Percentiles rank a stretch among this genome's conserved stretches.
Evolutionary conservation across 176 grass and related monocot species (phyloP).

Genomic region (Raddia guianensis): DNA sequence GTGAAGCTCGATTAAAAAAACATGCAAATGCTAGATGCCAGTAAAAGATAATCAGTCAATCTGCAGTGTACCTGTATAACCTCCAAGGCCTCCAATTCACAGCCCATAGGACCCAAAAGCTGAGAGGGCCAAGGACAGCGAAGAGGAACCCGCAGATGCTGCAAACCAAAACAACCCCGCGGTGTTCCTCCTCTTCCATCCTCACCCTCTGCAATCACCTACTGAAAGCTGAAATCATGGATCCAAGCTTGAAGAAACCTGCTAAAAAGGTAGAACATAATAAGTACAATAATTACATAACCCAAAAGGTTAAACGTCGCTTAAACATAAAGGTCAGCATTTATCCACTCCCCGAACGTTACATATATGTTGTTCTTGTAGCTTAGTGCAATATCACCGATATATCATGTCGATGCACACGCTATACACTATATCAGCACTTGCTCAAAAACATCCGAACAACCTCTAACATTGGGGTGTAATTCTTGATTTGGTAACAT

Average conservation of each 20-base stretch:
- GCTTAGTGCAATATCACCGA: too few relatives aligned
- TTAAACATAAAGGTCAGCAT: slow-evolving; percentile 25
- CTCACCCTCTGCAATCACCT: slow-evolving; percentile 54
- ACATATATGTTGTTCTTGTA: too few relatives aligned
- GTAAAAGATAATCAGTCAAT: slow-evolving; percentile 22
- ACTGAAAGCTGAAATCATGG: slow-evolving; percentile 69
- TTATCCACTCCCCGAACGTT: background rate
- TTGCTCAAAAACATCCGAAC: too few relatives aligned
- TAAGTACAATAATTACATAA: background rate
- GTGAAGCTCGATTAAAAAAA: slow-evolving; percentile 33
- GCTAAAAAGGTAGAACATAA: slow-evolving; percentile 22
- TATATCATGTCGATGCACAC: too few relatives aligned
- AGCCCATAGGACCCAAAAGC: slow-evolving; percentile 94
- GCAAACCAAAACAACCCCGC: slow-evolving; percentile 73
- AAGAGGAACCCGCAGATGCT: slow-evolving; percentile 83
- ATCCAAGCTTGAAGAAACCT: slow-evolving; percentile 36
- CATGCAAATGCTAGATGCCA: slow-evolving; percentile 31
- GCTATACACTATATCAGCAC: too few relatives aligned
- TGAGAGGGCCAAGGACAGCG: slow-evolving; percentile 84
- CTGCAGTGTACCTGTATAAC: slow-evolving; percentile 73
- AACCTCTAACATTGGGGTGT: too few relatives aligned
- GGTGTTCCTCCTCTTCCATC: slow-evolving; percentile 86
- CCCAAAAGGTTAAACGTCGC: slow-evolving; percentile 21
- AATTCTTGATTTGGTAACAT: too few relatives aligned
- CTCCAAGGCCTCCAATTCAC: slow-evolving; percentile 99